Evolutionary conservation across 768 basidiomycete genomes (phyloP).

Genomic region (Tephrocybe sp.): DNA sequence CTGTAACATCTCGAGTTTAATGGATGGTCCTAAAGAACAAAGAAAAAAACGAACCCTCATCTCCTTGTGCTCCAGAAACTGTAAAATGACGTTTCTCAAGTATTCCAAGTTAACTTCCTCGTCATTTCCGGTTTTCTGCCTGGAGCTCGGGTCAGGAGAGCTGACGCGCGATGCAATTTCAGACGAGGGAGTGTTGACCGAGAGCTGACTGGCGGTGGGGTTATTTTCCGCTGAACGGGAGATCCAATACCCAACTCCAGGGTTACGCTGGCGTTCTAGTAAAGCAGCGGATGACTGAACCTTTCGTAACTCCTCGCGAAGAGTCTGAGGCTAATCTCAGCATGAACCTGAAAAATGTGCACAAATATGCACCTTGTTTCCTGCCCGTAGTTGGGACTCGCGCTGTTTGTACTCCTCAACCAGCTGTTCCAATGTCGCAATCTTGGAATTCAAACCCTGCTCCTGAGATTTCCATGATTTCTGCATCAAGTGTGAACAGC

Average conservation of each 20-base stretch:
- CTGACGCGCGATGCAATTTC: slow-evolving; percentile 22
- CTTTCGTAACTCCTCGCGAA: slow-evolving; percentile 94
- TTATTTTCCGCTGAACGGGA: slow-evolving; percentile 40
- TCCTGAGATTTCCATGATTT: slow-evolving; percentile 36
- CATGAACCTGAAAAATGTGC: not conserved
- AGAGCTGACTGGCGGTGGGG: slow-evolving; percentile 41
- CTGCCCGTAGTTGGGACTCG: slow-evolving; percentile 67
- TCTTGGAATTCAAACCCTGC: slow-evolving; percentile 48
- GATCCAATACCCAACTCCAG: slow-evolving; percentile 93
- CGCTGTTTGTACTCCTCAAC: slow-evolving; percentile 72
- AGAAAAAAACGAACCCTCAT: slow-evolving; percentile 76
- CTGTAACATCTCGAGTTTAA: slow-evolving; percentile 1
- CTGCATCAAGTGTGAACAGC: slow-evolving; percentile 21
- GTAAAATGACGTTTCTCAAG: slow-evolving; percentile 91
- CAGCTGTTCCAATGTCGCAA: slow-evolving; percentile 58
- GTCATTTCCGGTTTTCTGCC: slow-evolving; percentile 51
- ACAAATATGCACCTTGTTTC: slow-evolving; percentile 66
- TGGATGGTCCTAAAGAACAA: not conserved
- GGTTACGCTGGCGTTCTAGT: slow-evolving; percentile 87
- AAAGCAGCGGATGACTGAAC: slow-evolving; percentile 91
- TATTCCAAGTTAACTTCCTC: slow-evolving; percentile 97
- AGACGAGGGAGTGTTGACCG: slow-evolving; percentile 32
- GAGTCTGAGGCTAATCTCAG: slow-evolving; percentile 48
- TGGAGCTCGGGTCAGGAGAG: slow-evolving; percentile 34
- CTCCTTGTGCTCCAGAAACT: slow-evolving; percentile 97